Evolutionary conservation across 768 basidiomycete species (phyloP).

Genomic region (Pseudohyphozyma bogoriensis): DNA sequence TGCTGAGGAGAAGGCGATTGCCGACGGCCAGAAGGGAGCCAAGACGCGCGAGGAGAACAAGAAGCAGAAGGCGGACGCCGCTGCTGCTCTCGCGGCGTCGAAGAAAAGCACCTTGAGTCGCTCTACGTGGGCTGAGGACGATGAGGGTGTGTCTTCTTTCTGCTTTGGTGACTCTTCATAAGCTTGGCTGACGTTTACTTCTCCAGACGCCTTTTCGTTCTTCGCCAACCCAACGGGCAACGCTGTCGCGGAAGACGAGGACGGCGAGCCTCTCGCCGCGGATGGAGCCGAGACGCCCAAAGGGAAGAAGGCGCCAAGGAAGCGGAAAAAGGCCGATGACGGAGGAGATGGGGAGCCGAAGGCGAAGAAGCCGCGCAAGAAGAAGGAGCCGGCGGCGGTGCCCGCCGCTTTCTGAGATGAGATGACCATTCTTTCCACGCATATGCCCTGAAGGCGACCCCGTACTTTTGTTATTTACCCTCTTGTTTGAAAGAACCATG

Average conservation of each 20-base stretch:
- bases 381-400: not conserved
- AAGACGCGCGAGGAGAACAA: constrained; percentile 4
- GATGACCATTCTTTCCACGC: too few species aligned
- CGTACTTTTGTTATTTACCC: too few species aligned
- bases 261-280: constrained; percentile 6
- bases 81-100: not conserved
- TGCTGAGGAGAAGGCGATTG: constrained; percentile 35
- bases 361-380: not conserved
- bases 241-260: constrained; percentile 21
- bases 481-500: too few species aligned
- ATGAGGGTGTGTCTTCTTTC: constrained; percentile 16
- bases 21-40: constrained; percentile 25
- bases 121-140: constrained; percentile 18
- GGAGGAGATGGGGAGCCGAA: constrained; percentile 22
- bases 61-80: not conserved
- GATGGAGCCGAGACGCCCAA: constrained; percentile 11
- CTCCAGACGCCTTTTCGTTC: constrained; percentile 23
- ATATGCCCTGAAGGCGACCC: too few species aligned
- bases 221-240: constrained; percentile 19
- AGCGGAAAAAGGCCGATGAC: constrained; percentile 17
- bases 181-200: not conserved
- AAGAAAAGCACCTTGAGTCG: constrained; percentile 9
- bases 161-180: not conserved
- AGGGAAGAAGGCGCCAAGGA: constrained; percentile 21
- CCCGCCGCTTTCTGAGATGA: too few species aligned